Evolutionary conservation across 345 rosid species (phyloP).

Genomic region (Dimocarpus longan): DNA sequence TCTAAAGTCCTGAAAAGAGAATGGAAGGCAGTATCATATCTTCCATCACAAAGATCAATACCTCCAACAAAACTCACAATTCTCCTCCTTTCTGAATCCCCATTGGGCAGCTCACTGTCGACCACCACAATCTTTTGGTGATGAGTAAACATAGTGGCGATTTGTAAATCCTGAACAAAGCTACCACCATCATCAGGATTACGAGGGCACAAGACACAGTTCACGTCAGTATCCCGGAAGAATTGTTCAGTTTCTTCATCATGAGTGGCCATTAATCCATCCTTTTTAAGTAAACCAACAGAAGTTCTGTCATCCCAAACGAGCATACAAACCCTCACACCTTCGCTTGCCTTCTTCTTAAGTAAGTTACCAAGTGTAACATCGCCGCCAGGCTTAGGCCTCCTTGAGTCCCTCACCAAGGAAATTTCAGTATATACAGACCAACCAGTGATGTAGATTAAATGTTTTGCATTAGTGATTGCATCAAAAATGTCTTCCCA

Average conservation of each 20-base stretch:
- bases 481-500: constrained; percentile 99
- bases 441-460: constrained; percentile 98
- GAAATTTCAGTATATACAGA: constrained; percentile 92
- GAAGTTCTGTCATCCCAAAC: constrained; percentile 99
- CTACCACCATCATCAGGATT: constrained; percentile 99
- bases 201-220: constrained; percentile 91
- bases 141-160: constrained; percentile 97
- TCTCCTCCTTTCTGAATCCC: constrained; percentile 63
- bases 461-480: constrained; percentile 77
- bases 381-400: constrained; percentile 96
- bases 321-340: constrained; percentile 87
- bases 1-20: constrained; percentile 93
- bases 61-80: constrained; percentile 96
- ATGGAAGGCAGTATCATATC: constrained; percentile 91
- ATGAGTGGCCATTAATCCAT: constrained; percentile 96
- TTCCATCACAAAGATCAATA: constrained; percentile 97
- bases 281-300: constrained; percentile 77
- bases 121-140: constrained; percentile 98
- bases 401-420: constrained; percentile 85
- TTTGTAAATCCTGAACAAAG: constrained; percentile 78
- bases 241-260: constrained; percentile 85
- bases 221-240: constrained; percentile 72
- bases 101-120: constrained; percentile 74
- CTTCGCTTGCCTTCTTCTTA: constrained; percentile 90
- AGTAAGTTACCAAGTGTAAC: constrained; percentile 78